Percentiles rank a stretch among this genome's conserved stretches.
phyloP scores from a whole-genome alignment of 495 filamentous ascomycete species.

The Immersiella caudata region DNA sequence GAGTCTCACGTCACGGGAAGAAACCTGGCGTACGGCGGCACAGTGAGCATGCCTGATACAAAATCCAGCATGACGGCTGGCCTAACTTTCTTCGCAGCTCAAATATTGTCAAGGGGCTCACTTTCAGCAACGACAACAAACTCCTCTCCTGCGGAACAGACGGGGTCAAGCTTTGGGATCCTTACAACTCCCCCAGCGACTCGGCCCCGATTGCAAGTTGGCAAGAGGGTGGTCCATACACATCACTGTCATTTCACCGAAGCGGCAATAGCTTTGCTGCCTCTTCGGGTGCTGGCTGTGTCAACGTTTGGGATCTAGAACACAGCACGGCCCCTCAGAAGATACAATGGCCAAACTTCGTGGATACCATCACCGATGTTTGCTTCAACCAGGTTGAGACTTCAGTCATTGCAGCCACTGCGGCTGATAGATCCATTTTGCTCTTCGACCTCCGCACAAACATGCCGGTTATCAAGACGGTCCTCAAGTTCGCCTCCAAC shows the following conservation, averaged over 20 bases:
- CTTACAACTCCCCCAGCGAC: conserved; percentile 69
- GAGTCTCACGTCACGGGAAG: conserved; percentile 77
- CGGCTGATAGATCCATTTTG: conserved; percentile 81
- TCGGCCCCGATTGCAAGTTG: conserved; percentile 75
- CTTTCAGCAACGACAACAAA: conserved; percentile 81
- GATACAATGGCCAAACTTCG: conserved; percentile 80
- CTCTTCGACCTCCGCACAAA: conserved; percentile 82
- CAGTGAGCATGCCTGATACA: conserved; percentile 48
- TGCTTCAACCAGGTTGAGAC: conserved; percentile 95
- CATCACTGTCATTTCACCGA: conserved; percentile 81
- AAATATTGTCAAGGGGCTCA: conserved; percentile 87
- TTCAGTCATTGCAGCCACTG: conserved; percentile 79
- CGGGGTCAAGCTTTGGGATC: conserved; percentile 87
- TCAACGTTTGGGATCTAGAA: conserved; percentile 78
- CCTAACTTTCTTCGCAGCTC: conserved; percentile 33
- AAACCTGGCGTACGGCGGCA: conserved; percentile 78
- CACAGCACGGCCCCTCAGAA: conserved; percentile 76
- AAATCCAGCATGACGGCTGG: not conserved
- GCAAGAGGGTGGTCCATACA: conserved; percentile 80
- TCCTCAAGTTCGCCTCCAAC: conserved; percentile 81
- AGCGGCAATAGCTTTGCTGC: conserved; percentile 70
- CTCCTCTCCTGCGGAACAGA: conserved; percentile 90
- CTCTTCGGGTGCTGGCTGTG: conserved; percentile 75
- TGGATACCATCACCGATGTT: conserved; percentile 89
- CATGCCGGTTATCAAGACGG: conserved; percentile 73